Conservation (phyloP, 2,329 filamentous ascomycete genomes). For the Dactylellina parvicollis region DNA sequence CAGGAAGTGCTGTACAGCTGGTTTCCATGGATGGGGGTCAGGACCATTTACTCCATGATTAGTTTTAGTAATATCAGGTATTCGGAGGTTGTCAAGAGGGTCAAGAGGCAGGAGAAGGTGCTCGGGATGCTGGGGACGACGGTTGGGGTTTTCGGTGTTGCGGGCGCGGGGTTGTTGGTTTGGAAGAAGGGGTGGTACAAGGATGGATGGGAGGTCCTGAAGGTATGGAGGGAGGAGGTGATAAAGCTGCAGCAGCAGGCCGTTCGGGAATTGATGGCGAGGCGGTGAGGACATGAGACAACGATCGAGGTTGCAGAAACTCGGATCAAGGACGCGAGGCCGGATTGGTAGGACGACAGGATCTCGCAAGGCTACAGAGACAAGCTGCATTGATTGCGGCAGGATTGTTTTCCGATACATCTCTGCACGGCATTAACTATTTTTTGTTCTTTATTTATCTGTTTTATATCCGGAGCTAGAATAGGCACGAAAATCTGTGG, state of each 20-base stretch:
- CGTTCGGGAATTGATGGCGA: constrained; percentile 10
- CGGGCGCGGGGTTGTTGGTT: constrained; percentile 1
- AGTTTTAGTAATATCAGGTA: constrained; percentile 95
- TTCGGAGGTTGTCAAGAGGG: constrained; percentile 78
- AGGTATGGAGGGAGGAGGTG: constrained; percentile 39
- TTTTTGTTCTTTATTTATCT: neutral
- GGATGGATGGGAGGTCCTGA: constrained; percentile 14
- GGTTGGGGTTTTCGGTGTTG: constrained; percentile 59
- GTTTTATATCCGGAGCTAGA: neutral
- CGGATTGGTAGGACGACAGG: neutral
- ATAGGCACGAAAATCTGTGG: too few species aligned
- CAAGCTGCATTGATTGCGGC: constrained; percentile 11
- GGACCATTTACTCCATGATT: constrained; percentile 89
- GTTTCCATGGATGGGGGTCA: constrained; percentile 81
- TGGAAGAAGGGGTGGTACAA: constrained; percentile 45
- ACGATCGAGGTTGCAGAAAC: too few species aligned
- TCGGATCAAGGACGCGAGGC: too few species aligned
- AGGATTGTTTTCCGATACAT: too few species aligned
- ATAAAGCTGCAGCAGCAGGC: constrained; percentile 11
- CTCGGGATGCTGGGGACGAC: constrained; percentile 65
- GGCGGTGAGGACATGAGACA: neutral
- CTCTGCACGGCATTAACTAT: neutral
- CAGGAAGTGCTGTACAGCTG: constrained; percentile 84
- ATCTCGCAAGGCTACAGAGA: too few species aligned
- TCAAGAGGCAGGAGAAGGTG: constrained; percentile 74